Conservation (phyloP, 495 filamentous ascomycete species). For the Podospora pseudopauciseta region DNA sequence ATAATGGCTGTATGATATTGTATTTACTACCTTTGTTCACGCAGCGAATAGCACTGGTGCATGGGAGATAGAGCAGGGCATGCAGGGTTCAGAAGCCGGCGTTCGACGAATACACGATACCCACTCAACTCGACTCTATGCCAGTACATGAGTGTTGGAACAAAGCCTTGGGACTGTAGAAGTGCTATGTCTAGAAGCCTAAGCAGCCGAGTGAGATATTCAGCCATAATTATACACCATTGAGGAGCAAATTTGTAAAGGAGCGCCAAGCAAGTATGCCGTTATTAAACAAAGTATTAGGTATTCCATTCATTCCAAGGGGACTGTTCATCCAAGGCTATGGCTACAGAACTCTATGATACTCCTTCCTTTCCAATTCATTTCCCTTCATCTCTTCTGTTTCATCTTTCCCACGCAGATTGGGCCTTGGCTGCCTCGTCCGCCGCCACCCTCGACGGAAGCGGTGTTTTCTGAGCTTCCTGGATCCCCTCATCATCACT, state of each 20-base stretch:
- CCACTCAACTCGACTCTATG: background rate
- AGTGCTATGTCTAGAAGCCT: no score
- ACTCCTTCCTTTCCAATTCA: background rate
- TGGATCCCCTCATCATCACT: slow-evolving; percentile 3
- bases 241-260: background rate
- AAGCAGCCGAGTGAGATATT: no score
- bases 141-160: background rate
- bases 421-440: slow-evolving; percentile 14
- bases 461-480: background rate
- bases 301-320: background rate
- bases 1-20: background rate
- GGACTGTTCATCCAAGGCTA: background rate
- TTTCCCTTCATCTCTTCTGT: slow-evolving; percentile 1
- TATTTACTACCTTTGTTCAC: background rate
- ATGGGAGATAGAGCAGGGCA: background rate
- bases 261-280: background rate
- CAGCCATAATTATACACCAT: background rate
- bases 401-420: slow-evolving; percentile 17
- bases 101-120: background rate
- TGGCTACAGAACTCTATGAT: background rate
- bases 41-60: background rate
- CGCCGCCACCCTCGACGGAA: slow-evolving; percentile 1
- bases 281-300: background rate
- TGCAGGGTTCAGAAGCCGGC: background rate
- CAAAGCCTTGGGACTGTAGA: background rate